phyloP scores from a whole-genome alignment of 179 eudicot species.

The Spergularia azorica region DNA sequence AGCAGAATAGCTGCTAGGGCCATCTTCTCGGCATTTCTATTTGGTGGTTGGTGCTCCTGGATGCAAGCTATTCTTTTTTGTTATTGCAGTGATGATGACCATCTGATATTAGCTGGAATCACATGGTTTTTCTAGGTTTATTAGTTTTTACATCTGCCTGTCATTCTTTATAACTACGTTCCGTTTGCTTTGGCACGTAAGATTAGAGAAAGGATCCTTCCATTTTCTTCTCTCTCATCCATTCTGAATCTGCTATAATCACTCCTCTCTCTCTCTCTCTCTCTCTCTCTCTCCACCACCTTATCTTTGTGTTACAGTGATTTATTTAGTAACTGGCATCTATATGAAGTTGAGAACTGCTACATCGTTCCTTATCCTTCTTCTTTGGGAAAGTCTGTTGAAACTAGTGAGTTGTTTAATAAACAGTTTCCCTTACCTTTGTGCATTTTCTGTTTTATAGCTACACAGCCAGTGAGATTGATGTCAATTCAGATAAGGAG shows the following conservation, averaged over 20 bases:
- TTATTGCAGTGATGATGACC: background rate
- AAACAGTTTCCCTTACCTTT: background rate
- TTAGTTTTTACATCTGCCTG: too few species aligned
- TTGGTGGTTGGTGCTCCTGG: background rate
- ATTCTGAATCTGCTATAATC: too few species aligned
- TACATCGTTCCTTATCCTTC: background rate
- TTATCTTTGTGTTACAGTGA: background rate
- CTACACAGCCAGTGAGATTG: slow-evolving; percentile 47
- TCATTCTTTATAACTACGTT: background rate
- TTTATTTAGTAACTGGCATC: background rate
- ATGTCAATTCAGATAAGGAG: slow-evolving; percentile 42
- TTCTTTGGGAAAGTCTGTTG: background rate
- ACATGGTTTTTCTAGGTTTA: background rate
- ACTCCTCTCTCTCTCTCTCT: too few species aligned
- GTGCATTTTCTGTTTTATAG: slow-evolving; percentile 29
- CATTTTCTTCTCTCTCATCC: too few species aligned
- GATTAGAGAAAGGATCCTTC: too few species aligned
- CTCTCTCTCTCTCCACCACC: too few species aligned
- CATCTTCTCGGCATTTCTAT: background rate
- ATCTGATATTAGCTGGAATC: background rate
- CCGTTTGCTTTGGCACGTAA: background rate
- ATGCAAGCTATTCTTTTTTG: background rate
- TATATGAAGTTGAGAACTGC: background rate
- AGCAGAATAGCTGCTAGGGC: background rate
- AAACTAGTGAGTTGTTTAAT: background rate